A percentile compares a stretch with the other conserved stretches of the same genome.
Evolutionary conservation across 2,329 filamentous ascomycete species (phyloP).

Genomic region (Calcarisporium arbuscula): DNA sequence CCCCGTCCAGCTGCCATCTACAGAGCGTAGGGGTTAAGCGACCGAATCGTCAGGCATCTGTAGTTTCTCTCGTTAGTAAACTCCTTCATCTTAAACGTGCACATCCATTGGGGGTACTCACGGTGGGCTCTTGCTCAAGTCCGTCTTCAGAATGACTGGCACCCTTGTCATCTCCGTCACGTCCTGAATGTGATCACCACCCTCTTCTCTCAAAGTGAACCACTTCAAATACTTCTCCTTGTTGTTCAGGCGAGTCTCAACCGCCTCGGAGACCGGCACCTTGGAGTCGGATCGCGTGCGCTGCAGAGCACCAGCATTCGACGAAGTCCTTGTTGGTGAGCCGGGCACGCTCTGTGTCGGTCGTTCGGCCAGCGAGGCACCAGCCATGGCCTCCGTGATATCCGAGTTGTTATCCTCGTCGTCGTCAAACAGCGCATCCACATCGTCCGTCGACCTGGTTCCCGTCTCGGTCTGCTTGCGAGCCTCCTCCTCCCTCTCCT

Average conservation of each 20-base stretch:
- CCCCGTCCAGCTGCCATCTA: too few species aligned
- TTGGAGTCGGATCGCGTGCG: conserved; percentile 93
- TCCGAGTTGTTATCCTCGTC: conserved; percentile 81
- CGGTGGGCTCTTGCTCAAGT: conserved; percentile 98
- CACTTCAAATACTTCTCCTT: conserved; percentile 95
- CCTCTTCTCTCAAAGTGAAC: conserved; percentile 85
- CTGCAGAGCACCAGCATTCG: conserved; percentile 63
- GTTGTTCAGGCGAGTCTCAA: conserved; percentile 75
- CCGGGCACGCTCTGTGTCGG: conserved; percentile 93
- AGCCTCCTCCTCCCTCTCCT: conserved; percentile 84
- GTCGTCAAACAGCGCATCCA: conserved; percentile 93
- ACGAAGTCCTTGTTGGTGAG: conserved; percentile 73
- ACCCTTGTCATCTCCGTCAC: conserved; percentile 96
- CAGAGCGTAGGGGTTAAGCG: conserved; percentile 71
- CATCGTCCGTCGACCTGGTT: conserved; percentile 87
- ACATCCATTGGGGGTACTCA: conserved; percentile 51
- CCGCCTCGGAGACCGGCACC: conserved; percentile 66
- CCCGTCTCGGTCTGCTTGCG: conserved; percentile 92
- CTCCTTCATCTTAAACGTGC: background rate
- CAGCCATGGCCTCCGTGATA: conserved; percentile 83
- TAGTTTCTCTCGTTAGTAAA: conserved; percentile 15
- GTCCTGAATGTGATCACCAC: conserved; percentile 95
- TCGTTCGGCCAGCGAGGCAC: conserved; percentile 81
- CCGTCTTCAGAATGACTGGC: conserved; percentile 97
- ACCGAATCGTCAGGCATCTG: conserved; percentile 78